Base-by-base conservation (phyloP, 2,329 filamentous ascomycete genomes). In the Pseudopithomyces chartarum region DNA sequence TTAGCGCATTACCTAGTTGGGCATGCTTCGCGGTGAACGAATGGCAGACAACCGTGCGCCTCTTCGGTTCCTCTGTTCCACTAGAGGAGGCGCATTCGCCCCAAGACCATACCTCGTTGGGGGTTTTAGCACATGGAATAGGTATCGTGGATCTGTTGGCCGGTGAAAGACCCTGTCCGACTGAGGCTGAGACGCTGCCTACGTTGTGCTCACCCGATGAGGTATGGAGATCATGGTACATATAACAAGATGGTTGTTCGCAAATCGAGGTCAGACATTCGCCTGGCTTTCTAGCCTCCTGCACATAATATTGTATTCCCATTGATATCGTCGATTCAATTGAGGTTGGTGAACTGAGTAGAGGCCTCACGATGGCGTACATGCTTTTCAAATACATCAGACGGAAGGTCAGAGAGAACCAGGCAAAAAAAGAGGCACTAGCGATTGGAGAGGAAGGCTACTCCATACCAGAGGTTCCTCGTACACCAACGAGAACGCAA, bases 321-420 rank as follows among this genome's bases (percentile, higher is more conserved):
- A 29, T 29, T 29, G 34, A 38, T 38, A 6, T 6, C 19, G 2
- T 12, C 11, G n/a, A 19, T 2, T 13, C 11, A 11, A 20, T 34
- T 17, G 8, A 10, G n/a, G n/a, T 12, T 20, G 29, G n/a, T n/a
- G 12, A 12, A n/a, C 19, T 19, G 10, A 40, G 17, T 23, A 23
- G 17, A 36, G 10, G 6, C 12, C 36, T 19, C 46, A 50, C 2
- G 5, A 73, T 73, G 70, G 67, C 69, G 11, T 62, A 60, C 32
- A 51, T 64, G 34, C 59, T 73, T 1, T 73, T 57, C 62, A 71
- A 61, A 55, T 63, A 71, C 42, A 54, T 72, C 32, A 61, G 62
- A 7, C 56, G 65, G 32, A 71, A 69, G 42, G 42, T 60, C 11
- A 51, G 52, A 11, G 67, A 68, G 47, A 64, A 54, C 38, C 55